These are phyloP conservation scores for Karstenula rhodostoma DNA, from an alignment of 2,329 filamentous ascomycete genomes.

Conservation along the genomic window DNA sequence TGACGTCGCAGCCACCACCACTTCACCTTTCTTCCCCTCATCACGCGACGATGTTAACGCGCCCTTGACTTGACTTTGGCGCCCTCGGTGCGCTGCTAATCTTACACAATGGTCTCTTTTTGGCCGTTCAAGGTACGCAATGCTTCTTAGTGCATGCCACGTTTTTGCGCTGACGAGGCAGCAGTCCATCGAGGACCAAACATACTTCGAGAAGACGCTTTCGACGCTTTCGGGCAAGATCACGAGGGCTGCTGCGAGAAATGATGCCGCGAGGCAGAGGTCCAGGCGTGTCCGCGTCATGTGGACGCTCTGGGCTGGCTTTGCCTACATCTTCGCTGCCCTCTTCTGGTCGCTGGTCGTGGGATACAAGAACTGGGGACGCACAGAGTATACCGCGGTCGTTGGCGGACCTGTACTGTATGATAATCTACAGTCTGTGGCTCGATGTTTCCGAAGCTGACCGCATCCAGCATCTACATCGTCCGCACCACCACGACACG, in stretches of 20 bases:
- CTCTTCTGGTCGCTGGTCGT: slow-evolving; percentile 85
- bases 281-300: slow-evolving; percentile 83
- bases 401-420: slow-evolving; percentile 77
- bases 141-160: slow-evolving; percentile 6
- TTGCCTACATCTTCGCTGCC: slow-evolving; percentile 87
- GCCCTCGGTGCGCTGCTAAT: slow-evolving; percentile 36
- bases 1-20: slow-evolving; percentile 29
- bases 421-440: slow-evolving; percentile 53
- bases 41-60: slow-evolving; percentile 38
- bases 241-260: slow-evolving; percentile 72
- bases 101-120: slow-evolving; percentile 74
- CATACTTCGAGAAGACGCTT: slow-evolving; percentile 91
- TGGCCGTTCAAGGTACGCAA: slow-evolving; percentile 81
- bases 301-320: slow-evolving; percentile 88
- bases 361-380: slow-evolving; percentile 79
- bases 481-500: slow-evolving; percentile 71
- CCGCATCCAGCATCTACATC: slow-evolving; percentile 74
- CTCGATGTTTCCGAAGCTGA: slow-evolving; percentile 22
- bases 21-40: slow-evolving; percentile 9
- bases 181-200: slow-evolving; percentile 82
- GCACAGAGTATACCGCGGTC: slow-evolving; percentile 79
- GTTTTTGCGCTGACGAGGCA: slow-evolving; percentile 22
- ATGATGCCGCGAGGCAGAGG: slow-evolving; percentile 76
- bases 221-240: slow-evolving; percentile 85
- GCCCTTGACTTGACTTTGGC: slow-evolving; percentile 32